Base-by-base conservation (phyloP, 2,329 filamentous ascomycete genomes). In the Colletotrichum incanum region DNA sequence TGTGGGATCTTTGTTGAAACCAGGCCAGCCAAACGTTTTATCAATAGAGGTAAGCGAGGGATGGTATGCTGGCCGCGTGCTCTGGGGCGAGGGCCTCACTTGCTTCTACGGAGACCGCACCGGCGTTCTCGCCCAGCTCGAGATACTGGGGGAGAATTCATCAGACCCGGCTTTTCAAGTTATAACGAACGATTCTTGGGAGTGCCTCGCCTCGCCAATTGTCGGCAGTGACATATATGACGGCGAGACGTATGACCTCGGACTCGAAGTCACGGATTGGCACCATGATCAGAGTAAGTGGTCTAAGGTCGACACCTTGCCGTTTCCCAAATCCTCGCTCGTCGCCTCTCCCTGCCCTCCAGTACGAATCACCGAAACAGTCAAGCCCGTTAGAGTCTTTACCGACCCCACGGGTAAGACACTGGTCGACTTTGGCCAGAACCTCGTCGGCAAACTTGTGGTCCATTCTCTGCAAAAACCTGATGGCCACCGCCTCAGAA, bases 341-440 rank as follows among this genome's bases (percentile, higher is more conserved):
- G 77, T 81, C 9, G 75, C 84, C 4, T 80, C 85, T 0, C 82
- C 85, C 67, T 81, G 78, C 0, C 82, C 86, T 3, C 86, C 86
- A 1, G 83, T 88, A 0, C 80, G 84, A 14, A 83, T 78, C 26
- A 80, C 50, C 45, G 79, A 77, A 72, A 75, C 73, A 0, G 16
- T 80, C 9, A 81, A 73, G 76, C 82, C 76, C 20, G 62, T 67
- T 9, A 56, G 74, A 26, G 77, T 82, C 50, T 80, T 80, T 23
- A 77, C 70, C 67, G 75, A 82, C 0, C 79, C 80, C 0, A 82
- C 82, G 0, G 84, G 86, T 0, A 87, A 86, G 72, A 82, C 78
- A 0, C 76, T 90, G 1, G 71, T 90, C 5, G 88, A 91, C 73
- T 90, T 91, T 75, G 88, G 88, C 2, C 88, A 91, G 75, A 90